Evolutionary conservation across 495 filamentous ascomycete genomes (phyloP).

Genomic region (Beverwykella pulmonaria): DNA sequence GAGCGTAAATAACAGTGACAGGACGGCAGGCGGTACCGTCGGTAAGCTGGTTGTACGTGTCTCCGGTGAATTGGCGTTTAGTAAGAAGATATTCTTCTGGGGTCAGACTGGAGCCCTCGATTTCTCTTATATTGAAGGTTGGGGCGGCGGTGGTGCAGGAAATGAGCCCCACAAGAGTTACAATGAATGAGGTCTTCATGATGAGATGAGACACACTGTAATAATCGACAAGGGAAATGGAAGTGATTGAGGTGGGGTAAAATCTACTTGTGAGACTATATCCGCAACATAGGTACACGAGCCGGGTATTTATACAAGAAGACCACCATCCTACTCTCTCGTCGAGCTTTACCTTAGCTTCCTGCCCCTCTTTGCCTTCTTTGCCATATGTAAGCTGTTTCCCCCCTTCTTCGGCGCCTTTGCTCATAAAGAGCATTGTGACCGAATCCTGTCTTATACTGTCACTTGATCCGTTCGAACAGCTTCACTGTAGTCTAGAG

Average conservation of each 20-base stretch:
- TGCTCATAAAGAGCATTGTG: neutral
- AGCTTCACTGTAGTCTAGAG: neutral
- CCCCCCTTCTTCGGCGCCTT: neutral
- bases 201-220: neutral
- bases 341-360: too few species aligned
- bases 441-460: neutral
- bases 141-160: neutral
- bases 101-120: neutral
- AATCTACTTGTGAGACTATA: neutral
- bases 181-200: conserved; percentile 6
- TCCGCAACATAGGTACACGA: too few species aligned
- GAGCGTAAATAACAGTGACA: conserved; percentile 6
- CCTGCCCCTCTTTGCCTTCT: neutral
- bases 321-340: neutral
- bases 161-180: neutral
- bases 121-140: neutral
- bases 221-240: neutral
- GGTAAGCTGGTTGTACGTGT: conserved; percentile 15
- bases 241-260: neutral
- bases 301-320: neutral
- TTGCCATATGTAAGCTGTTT: too few species aligned
- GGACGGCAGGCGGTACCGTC: conserved; percentile 5
- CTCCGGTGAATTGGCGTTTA: conserved; percentile 9
- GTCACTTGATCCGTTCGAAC: neutral
- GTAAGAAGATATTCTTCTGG: neutral